Evolutionary conservation across 1,284 basidiomycete genomes (phyloP).

Genomic region (Ceratobasidium sp.): DNA sequence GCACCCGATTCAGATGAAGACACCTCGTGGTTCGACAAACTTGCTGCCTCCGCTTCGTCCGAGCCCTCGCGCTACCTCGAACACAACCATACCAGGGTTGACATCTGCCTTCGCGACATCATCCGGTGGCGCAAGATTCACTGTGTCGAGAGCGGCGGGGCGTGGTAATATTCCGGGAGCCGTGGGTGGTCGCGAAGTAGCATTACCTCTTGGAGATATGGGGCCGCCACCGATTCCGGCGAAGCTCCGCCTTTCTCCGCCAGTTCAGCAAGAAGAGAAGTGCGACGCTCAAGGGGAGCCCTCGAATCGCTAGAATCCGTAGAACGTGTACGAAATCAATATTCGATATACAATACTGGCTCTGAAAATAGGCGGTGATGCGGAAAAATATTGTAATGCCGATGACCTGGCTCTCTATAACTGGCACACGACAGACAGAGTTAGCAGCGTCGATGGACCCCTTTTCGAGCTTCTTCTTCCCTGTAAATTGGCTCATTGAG

Average conservation of each 20-base stretch:
- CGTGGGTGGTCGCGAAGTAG: slow-evolving; percentile 27
- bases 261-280: neutral
- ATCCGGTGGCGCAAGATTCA: slow-evolving; percentile 41
- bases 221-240: slow-evolving; percentile 21
- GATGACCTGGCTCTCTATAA: neutral
- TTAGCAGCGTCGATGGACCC: slow-evolving; percentile 70
- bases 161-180: slow-evolving; percentile 39
- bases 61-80: neutral
- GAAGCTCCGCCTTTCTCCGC: neutral
- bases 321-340: slow-evolving; percentile 13
- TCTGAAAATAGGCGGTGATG: neutral
- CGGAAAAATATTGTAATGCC: neutral
- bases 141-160: slow-evolving; percentile 33
- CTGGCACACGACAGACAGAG: neutral
- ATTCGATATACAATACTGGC: neutral
- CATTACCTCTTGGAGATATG: slow-evolving; percentile 20
- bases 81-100: neutral
- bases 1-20: neutral
- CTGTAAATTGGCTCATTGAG: slow-evolving; percentile 48
- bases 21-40: slow-evolving; percentile 1
- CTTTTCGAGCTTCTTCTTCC: slow-evolving; percentile 66
- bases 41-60: slow-evolving; percentile 30
- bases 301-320: neutral
- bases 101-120: slow-evolving; percentile 20
- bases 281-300: neutral